Evolutionary conservation across 345 rosid genomes (phyloP).

Genomic region (Moringa oleifera): DNA sequence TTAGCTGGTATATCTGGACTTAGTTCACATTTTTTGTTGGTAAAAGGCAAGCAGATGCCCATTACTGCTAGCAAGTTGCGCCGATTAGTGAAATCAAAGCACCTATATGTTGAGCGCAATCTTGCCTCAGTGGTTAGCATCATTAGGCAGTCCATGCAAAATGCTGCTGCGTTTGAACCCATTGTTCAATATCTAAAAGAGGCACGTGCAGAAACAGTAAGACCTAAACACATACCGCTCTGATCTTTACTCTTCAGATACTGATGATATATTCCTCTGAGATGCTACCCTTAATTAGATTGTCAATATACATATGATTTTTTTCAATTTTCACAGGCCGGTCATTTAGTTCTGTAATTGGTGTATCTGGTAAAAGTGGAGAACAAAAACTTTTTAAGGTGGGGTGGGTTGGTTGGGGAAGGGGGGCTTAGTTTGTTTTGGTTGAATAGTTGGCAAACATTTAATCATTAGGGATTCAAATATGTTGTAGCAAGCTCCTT

Average conservation of each 20-base stretch:
- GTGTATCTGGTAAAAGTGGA: too few relatives aligned
- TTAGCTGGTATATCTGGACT: constrained; percentile 1
- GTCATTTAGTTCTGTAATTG: too few relatives aligned
- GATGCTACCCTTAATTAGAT: neutral
- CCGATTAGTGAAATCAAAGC: constrained; percentile 52
- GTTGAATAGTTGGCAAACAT: too few relatives aligned
- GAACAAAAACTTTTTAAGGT: too few relatives aligned
- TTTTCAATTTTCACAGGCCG: too few relatives aligned
- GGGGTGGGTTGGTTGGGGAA: too few relatives aligned
- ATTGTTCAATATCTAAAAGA: constrained; percentile 47
- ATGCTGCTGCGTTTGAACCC: constrained; percentile 61
- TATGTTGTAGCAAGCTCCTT: neutral
- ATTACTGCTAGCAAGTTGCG: constrained; percentile 48
- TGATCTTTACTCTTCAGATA: neutral
- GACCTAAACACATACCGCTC: constrained; percentile 7
- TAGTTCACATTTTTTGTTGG: constrained; percentile 9
- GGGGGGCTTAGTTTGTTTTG: too few relatives aligned
- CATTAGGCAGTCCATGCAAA: constrained; percentile 63
- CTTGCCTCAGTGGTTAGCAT: constrained; percentile 51
- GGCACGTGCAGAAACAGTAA: constrained; percentile 38
- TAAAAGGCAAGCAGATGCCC: constrained; percentile 85
- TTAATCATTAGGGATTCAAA: neutral
- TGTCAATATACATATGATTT: too few relatives aligned
- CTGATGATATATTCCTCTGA: neutral
- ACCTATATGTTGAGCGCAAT: constrained; percentile 62